Percentiles rank a stretch among this genome's conserved stretches.
These are phyloP conservation scores for Neurospora sp. DNA, from an alignment of 495 filamentous ascomycete genomes.

Conservation along the genomic window DNA sequence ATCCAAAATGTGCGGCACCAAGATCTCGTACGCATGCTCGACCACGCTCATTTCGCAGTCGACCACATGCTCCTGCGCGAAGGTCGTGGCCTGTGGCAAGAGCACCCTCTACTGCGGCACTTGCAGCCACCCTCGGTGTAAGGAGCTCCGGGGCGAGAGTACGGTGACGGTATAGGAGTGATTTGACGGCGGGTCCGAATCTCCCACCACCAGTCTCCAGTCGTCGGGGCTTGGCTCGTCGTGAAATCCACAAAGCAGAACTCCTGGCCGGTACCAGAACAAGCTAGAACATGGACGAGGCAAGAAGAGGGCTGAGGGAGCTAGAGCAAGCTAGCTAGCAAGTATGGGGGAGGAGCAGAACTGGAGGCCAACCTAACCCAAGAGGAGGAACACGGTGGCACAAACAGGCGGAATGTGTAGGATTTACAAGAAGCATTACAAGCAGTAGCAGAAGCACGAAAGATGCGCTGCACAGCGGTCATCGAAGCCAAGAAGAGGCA, in stretches of 20 bases:
- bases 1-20: constrained; percentile 20
- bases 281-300: neutral
- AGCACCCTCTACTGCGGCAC: constrained; percentile 23
- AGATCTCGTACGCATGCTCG: constrained; percentile 22
- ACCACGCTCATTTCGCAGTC: constrained; percentile 22
- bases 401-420: neutral
- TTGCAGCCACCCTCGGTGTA: constrained; percentile 19
- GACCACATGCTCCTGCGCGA: constrained; percentile 16
- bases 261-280: neutral
- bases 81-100: constrained; percentile 19
- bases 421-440: neutral
- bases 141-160: constrained; percentile 18
- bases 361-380: neutral
- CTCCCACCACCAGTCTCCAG: neutral
- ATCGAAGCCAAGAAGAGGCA: neutral
- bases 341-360: neutral
- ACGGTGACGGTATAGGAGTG: neutral
- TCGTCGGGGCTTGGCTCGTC: neutral
- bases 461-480: neutral
- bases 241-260: neutral
- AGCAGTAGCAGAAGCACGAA: neutral
- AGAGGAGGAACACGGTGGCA: neutral
- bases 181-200: neutral
- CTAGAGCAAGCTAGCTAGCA: neutral
- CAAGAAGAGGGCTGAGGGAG: neutral